A percentile compares a stretch with the other conserved stretches of the same genome.
These are phyloP conservation scores for Novymonas esmeraldas DNA, from an alignment of 208 protist genomes.

Conservation along the genomic window DNA sequence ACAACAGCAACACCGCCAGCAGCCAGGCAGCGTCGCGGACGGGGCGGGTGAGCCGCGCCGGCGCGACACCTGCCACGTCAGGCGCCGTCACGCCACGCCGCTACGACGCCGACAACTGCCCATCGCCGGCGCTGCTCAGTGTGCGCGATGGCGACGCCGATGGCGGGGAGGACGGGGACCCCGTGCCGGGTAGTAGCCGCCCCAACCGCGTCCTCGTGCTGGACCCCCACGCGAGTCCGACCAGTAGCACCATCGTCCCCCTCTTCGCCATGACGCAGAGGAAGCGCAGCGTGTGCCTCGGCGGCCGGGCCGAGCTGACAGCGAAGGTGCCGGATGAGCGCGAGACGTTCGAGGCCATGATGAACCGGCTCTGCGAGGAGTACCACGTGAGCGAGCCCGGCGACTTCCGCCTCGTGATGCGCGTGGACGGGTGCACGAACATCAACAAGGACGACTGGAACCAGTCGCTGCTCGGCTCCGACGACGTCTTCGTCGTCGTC, in stretches of 20 bases:
- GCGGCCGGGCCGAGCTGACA: slow-evolving; percentile 29
- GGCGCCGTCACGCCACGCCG: neutral
- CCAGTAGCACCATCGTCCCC: too few species aligned
- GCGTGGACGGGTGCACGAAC: slow-evolving; percentile 71
- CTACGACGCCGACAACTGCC: neutral
- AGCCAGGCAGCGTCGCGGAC: neutral
- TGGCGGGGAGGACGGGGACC: neutral
- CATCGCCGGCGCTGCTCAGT: neutral
- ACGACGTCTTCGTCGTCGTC: slow-evolving; percentile 62
- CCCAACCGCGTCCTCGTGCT: neutral
- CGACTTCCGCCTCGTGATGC: slow-evolving; percentile 38
- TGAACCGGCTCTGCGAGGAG: slow-evolving; percentile 46
- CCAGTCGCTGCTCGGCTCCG: slow-evolving; percentile 49
- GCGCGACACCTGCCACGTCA: neutral
- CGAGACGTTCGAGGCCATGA: slow-evolving; percentile 68
- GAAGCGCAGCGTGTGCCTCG: slow-evolving; percentile 14
- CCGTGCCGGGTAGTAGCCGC: neutral
- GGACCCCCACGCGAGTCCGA: too few species aligned
- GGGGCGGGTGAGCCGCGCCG: neutral
- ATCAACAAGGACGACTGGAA: slow-evolving; percentile 54
- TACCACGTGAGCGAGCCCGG: slow-evolving; percentile 55
- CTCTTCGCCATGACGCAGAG: neutral
- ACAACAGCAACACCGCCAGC: neutral
- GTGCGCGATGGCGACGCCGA: too few species aligned
- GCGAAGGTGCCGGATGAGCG: slow-evolving; percentile 26